Conservation (phyloP, 139 green algal genomes). For the Chlamydomonas asymmetrica region DNA sequence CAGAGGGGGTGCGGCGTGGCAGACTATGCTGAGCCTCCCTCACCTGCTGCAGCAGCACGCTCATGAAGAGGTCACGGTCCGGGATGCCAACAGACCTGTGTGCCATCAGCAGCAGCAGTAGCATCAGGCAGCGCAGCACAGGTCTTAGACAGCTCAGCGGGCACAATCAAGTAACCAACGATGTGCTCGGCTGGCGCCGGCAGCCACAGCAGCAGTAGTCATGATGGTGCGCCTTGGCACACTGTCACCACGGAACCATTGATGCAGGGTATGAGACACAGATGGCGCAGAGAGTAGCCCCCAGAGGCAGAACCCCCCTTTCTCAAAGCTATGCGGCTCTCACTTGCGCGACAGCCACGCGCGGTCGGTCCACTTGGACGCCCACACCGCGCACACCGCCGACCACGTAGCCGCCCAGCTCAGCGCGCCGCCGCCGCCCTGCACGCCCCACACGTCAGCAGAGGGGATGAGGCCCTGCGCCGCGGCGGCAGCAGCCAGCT, state of each 20-base stretch:
- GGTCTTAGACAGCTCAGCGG: no score
- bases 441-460: neutral
- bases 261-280: no score
- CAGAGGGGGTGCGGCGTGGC: no score
- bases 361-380: constrained; percentile 82
- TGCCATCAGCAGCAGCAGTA: no score
- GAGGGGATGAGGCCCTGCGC: constrained; percentile 37
- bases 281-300: constrained; percentile 71
- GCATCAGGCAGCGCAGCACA: no score
- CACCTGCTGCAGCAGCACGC: constrained; percentile 78
- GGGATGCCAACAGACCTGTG: constrained; percentile 57
- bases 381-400: constrained; percentile 84
- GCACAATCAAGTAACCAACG: no score
- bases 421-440: neutral
- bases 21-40: no score
- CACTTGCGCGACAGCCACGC: constrained; percentile 74
- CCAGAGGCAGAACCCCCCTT: constrained; percentile 26
- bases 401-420: constrained; percentile 59
- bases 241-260: no score
- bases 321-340: neutral
- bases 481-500: constrained; percentile 43
- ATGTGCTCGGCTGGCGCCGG: no score
- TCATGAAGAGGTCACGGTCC: constrained; percentile 82
- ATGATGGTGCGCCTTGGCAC: no score
- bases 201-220: no score